Percentiles rank a stretch among this genome's conserved stretches.
phyloP scores from a whole-genome alignment of 78 protist genomes.

The Thecamonas trahens region DNA sequence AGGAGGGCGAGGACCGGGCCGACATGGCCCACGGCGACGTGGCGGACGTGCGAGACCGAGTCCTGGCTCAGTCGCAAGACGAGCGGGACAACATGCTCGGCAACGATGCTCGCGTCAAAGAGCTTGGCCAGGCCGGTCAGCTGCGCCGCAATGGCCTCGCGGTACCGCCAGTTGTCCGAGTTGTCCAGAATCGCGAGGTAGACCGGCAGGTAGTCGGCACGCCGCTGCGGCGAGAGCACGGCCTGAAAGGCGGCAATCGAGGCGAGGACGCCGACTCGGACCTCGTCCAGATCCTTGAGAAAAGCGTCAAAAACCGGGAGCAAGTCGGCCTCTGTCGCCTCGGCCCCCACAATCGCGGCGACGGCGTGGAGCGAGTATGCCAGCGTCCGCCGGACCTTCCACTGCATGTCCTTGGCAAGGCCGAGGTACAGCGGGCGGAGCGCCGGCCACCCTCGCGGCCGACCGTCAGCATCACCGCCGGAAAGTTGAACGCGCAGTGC shows the following conservation, averaged over 20 bases:
- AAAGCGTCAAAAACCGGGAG: conserved; percentile 38
- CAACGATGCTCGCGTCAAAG: not conserved
- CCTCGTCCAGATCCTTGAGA: conserved; percentile 64
- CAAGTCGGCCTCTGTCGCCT: conserved; percentile 17
- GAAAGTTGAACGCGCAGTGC: conserved; percentile 52
- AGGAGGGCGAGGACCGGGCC: not conserved
- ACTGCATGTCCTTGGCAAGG: conserved; percentile 25
- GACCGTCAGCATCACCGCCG: conserved; percentile 40
- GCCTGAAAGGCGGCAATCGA: conserved; percentile 22
- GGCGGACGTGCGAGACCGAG: conserved; percentile 20
- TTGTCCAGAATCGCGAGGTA: not conserved
- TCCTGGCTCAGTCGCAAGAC: conserved; percentile 5
- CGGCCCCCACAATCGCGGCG: conserved; percentile 36
- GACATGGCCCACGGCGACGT: not conserved
- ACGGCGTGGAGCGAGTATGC: conserved; percentile 51
- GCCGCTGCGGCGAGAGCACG: not conserved
- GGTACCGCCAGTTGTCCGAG: conserved; percentile 37
- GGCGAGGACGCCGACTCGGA: conserved; percentile 21
- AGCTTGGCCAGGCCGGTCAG: conserved; percentile 1
- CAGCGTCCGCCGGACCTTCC: conserved; percentile 60
- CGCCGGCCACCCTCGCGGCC: conserved; percentile 36
- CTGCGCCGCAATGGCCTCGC: conserved; percentile 15
- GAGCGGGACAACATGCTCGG: conserved; percentile 1
- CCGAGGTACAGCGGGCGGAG: conserved; percentile 7
- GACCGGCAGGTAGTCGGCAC: conserved; percentile 11